Conservation (phyloP, 352 stramenopile genomes). For the Phytophthora hibernalis region DNA sequence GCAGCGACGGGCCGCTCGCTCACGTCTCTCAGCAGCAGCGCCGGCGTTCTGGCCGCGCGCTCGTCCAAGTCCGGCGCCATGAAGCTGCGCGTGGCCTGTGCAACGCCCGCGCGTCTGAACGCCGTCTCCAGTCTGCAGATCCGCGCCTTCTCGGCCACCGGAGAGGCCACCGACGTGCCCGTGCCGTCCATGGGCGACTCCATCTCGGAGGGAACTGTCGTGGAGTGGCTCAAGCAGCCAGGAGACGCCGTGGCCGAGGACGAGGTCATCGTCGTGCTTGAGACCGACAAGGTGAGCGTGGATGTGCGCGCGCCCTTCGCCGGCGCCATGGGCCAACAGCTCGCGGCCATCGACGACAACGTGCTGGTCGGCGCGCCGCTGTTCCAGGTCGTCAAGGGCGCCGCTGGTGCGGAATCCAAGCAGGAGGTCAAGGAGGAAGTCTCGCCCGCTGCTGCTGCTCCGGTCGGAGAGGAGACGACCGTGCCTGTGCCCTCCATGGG, state of each 20-base stretch:
- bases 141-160: conserved; percentile 50
- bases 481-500: conserved; percentile 87
- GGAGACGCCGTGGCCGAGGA: conserved; percentile 95
- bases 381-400: conserved; percentile 93
- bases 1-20: conserved; percentile 36
- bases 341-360: conserved; percentile 93
- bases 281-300: conserved; percentile 98
- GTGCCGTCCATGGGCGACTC: conserved; percentile 94
- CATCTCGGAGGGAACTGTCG: conserved; percentile 98
- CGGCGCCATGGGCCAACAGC: conserved; percentile 92
- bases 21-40: conserved; percentile 16
- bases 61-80: conserved; percentile 18
- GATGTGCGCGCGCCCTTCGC: conserved; percentile 87
- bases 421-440: conserved; percentile 27
- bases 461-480: conserved; percentile 43
- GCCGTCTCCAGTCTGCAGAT: conserved; percentile 14
- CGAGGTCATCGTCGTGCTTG: conserved; percentile 98
- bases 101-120: conserved; percentile 1
- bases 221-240: conserved; percentile 94
- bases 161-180: conserved; percentile 58
- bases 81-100: conserved; percentile 10
- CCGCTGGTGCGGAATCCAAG: conserved; percentile 34
- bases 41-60: conserved; percentile 17
- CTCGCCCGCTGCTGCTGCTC: conserved; percentile 28
- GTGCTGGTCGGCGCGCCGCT: conserved; percentile 94